These are phyloP conservation scores for Fusarium pseudonygamai DNA, from an alignment of 2,329 filamentous ascomycete genomes.

Conservation along the genomic window DNA sequence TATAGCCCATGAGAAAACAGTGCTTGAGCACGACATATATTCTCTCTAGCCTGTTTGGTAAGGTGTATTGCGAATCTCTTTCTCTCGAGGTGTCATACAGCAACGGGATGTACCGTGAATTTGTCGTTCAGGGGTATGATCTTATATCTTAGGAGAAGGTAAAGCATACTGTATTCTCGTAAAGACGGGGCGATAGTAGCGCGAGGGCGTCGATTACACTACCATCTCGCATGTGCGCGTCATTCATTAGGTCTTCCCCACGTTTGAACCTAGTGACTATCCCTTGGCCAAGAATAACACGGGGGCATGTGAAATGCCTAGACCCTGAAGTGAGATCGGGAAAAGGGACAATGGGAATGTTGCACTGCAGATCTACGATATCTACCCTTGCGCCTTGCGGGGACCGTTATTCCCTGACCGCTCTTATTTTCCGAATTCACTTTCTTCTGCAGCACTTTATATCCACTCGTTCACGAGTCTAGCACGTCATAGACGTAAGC, in stretches of 20 bases:
- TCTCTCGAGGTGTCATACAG: conserved; percentile 31
- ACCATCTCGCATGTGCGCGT: conserved; percentile 36
- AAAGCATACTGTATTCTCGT: conserved; percentile 19
- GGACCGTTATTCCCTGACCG: background rate
- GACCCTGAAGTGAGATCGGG: conserved; percentile 2
- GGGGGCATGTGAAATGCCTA: background rate
- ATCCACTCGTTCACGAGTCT: background rate
- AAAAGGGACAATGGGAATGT: conserved; percentile 4
- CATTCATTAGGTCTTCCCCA: conserved; percentile 23
- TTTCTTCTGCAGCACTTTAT: background rate
- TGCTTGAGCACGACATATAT: conserved; percentile 1
- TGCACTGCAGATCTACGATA: conserved; percentile 8
- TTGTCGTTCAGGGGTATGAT: background rate
- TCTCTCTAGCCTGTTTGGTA: conserved; percentile 16
- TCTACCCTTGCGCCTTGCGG: background rate
- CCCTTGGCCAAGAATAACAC: background rate
- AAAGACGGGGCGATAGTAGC: conserved; percentile 10
- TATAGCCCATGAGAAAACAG: background rate
- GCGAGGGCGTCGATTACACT: conserved; percentile 26
- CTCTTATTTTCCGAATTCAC: background rate
- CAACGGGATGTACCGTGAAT: background rate
- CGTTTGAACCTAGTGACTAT: background rate
- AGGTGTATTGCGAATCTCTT: conserved; percentile 1
- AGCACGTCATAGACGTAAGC: conserved; percentile 32
- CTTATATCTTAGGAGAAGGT: background rate